These are phyloP conservation scores for Posidonia oceanica DNA, from an alignment of 116 monocot genomes.

Conservation along the genomic window DNA sequence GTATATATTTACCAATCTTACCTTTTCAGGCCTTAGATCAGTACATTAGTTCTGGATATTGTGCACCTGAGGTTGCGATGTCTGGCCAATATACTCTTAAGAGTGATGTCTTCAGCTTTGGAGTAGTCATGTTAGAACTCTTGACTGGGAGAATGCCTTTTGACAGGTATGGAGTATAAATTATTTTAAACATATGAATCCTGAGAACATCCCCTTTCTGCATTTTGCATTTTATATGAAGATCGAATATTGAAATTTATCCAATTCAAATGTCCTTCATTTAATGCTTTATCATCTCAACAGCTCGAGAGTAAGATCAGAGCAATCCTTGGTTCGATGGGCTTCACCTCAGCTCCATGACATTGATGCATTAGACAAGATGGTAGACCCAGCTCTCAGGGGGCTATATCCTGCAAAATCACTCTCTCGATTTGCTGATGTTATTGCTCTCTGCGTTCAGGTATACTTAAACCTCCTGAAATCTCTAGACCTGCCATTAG, in stretches of 20 bases:
- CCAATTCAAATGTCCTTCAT: not conserved
- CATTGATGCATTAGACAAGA: constrained; percentile 94
- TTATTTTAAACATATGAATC: not conserved
- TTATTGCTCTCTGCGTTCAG: constrained; percentile 85
- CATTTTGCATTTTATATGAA: not conserved
- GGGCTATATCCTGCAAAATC: constrained; percentile 87
- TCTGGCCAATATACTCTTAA: constrained; percentile 65
- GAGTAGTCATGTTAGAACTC: constrained; percentile 93
- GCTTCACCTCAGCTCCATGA: constrained; percentile 87
- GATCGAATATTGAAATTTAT: not conserved
- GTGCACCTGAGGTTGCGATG: constrained; percentile 75
- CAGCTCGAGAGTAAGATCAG: constrained; percentile 61
- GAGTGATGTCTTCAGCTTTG: constrained; percentile 92
- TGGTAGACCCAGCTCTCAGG: constrained; percentile 82
- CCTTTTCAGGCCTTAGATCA: constrained; percentile 34
- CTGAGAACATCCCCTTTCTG: not conserved
- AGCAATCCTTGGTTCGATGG: constrained; percentile 88
- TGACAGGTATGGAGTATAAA: constrained; percentile 45
- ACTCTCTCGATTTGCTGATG: constrained; percentile 85
- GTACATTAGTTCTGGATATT: constrained; percentile 45
- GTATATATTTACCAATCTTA: too few relatives aligned
- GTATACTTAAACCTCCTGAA: constrained; percentile 14
- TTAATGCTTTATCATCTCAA: not conserved
- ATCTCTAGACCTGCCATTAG: too few relatives aligned
- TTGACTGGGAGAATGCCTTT: constrained; percentile 84